Conservation (phyloP, 805 yeast genomes). For the Candida yuanshanica region DNA sequence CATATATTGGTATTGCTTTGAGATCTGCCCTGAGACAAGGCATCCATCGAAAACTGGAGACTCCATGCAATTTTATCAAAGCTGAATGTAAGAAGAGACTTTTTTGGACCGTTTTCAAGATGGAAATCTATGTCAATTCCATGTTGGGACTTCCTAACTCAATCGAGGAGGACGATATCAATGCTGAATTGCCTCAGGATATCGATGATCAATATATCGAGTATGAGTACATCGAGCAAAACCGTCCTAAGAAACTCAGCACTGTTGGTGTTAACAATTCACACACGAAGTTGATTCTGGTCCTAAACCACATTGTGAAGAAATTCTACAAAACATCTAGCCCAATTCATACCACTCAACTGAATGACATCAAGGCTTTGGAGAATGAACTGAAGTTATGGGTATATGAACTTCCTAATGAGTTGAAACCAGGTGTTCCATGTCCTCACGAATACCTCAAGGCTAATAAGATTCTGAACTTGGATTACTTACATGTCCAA, state of each 20-base stretch:
- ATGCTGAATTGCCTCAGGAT: constrained; percentile 80
- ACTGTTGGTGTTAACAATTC: constrained; percentile 65
- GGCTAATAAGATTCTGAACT: constrained; percentile 71
- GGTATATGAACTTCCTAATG: constrained; percentile 65
- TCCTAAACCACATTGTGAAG: constrained; percentile 65
- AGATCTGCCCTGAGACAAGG: constrained; percentile 85
- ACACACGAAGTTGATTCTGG: constrained; percentile 69
- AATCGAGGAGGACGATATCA: constrained; percentile 75
- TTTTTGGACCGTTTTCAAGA: constrained; percentile 83
- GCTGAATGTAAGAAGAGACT: constrained; percentile 80
- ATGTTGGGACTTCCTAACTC: constrained; percentile 80
- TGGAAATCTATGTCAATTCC: constrained; percentile 88
- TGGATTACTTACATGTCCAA: constrained; percentile 74
- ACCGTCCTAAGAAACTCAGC: constrained; percentile 25
- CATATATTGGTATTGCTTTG: constrained; percentile 85
- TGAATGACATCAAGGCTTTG: constrained; percentile 53
- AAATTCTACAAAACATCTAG: constrained; percentile 65
- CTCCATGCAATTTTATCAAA: constrained; percentile 57
- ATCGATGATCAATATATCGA: constrained; percentile 76
- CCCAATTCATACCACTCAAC: constrained; percentile 24
- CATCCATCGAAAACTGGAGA: constrained; percentile 56
- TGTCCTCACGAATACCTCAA: constrained; percentile 44
- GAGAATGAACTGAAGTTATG: constrained; percentile 71
- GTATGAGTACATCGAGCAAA: constrained; percentile 25
- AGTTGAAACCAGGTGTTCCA: constrained; percentile 54